Percentiles rank a stretch among this genome's conserved stretches.
phyloP scores from a whole-genome alignment of 257 asterid species.

The Penstemon davidsonii region DNA sequence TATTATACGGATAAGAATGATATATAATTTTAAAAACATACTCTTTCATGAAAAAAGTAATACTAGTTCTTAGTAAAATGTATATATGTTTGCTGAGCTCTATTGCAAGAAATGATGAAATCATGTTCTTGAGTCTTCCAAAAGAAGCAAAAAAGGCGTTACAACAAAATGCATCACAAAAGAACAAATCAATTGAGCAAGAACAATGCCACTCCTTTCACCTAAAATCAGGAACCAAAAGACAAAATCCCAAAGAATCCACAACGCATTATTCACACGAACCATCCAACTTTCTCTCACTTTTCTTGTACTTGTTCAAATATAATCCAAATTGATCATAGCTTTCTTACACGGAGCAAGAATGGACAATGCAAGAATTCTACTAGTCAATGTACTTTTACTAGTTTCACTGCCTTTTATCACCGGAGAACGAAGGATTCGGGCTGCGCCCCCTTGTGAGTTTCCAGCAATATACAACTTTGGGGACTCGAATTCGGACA shows the following conservation, averaged over 20 bases:
- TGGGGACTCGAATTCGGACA: conserved; percentile 65
- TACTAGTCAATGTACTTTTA: background rate
- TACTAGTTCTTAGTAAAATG: too few relatives aligned
- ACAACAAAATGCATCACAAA: background rate
- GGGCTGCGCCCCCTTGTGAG: conserved; percentile 37
- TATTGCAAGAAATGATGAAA: too few relatives aligned
- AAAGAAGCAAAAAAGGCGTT: too few relatives aligned
- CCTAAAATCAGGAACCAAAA: conserved; percentile 17
- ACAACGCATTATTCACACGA: conserved; percentile 34
- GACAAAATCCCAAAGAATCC: conserved; percentile 17
- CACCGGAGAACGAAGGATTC: conserved; percentile 4
- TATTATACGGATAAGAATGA: too few relatives aligned
- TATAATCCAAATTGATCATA: background rate
- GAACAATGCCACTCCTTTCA: conserved; percentile 25
- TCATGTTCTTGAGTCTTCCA: too few relatives aligned
- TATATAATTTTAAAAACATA: too few relatives aligned
- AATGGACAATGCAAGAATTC: conserved; percentile 29
- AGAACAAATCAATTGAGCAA: conserved; percentile 20
- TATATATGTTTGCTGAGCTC: too few relatives aligned
- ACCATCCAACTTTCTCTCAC: background rate
- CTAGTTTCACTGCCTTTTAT: conserved; percentile 9
- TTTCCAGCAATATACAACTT: conserved; percentile 62
- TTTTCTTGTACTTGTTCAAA: conserved; percentile 5
- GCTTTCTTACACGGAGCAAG: background rate
- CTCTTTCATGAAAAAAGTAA: too few relatives aligned